These are phyloP conservation scores for Globisporangium barbulae DNA, from an alignment of 352 stramenopile species.

Conservation along the genomic window DNA sequence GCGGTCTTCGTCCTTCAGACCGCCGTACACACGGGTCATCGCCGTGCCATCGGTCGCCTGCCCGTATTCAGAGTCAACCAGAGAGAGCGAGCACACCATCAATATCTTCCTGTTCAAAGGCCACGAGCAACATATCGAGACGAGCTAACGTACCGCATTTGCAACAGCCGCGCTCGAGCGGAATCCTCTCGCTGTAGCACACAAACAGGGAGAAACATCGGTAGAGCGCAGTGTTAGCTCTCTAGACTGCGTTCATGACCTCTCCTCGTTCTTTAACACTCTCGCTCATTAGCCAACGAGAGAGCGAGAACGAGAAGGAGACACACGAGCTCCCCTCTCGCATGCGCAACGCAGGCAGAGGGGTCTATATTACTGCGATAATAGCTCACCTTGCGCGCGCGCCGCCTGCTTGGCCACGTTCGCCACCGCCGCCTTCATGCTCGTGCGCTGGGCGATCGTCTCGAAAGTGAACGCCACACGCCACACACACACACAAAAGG, in stretches of 20 bases:
- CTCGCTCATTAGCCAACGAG: background rate
- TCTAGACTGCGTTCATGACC: background rate
- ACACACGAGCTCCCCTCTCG: background rate
- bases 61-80: conserved; percentile 1
- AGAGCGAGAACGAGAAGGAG: background rate
- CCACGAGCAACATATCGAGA: background rate
- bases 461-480: conserved; percentile 11
- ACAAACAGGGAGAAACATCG: background rate
- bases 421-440: conserved; percentile 15
- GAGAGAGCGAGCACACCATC: background rate
- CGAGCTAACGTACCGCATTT: conserved; percentile 27
- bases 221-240: background rate
- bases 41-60: conserved; percentile 43
- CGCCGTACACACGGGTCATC: conserved; percentile 90
- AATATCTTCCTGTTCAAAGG: background rate
- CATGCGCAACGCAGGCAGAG: background rate
- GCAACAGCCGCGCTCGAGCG: conserved; percentile 34
- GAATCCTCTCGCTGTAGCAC: conserved; percentile 10
- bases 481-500: conserved; percentile 10
- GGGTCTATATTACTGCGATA: background rate
- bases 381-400: conserved; percentile 13
- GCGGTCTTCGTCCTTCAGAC: conserved; percentile 97
- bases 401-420: conserved; percentile 14
- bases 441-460: background rate
- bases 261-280: background rate